Evolutionary conservation across 768 basidiomycete genomes (phyloP), one percentile per base, ranked within the genome.

Genomic region (Termitomyces sp.): DNA sequence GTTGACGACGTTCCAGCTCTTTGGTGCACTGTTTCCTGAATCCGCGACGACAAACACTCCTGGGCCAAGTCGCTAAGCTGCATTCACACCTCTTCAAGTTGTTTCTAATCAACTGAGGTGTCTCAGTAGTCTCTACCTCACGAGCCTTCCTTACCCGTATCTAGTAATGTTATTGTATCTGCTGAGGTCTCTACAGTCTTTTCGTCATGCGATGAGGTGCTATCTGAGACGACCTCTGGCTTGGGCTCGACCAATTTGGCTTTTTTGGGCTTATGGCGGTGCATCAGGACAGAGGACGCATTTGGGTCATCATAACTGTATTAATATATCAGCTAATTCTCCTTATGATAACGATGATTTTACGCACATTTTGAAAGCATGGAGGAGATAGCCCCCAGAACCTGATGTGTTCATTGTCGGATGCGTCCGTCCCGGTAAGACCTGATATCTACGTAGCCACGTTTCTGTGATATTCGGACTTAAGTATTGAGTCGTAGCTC

Each of bases 351-450:
- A 50, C 55, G 22, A 39, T 53, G 36, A 44, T 18, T 45, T 37
- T 12, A 61, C 75, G 46, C 76, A 95, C 89, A 98, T 85, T 82
- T 92, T 93, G n/a, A 86, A 88, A 18, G 87, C 82, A 67, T 91
- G 86, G 33, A 98, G 78, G 46, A 98, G 73, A 73, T 85, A 97
- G 0, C 97, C 96, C 15, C 94, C 95, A 1, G 89, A 87, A 12
- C 92, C 93, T 22, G 91, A 88, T 59, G 86, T 91, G 57, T 80
- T 87, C 97, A 99, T 98, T 63, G 83, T 85, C 4, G 97, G 97
- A 75, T 99, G 97, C 42, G 93, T 96, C 37, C 97, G 82, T 24
- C 97, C 96, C 24, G 97, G 97, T n/a, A 99, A 78, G 16, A 95
- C 88, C 70, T 98, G 96, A 75, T 98, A 99, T 62, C 84, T 82